Base-by-base conservation (phyloP, 805 yeast genomes). In the Nakazawaea wyomingensis region DNA sequence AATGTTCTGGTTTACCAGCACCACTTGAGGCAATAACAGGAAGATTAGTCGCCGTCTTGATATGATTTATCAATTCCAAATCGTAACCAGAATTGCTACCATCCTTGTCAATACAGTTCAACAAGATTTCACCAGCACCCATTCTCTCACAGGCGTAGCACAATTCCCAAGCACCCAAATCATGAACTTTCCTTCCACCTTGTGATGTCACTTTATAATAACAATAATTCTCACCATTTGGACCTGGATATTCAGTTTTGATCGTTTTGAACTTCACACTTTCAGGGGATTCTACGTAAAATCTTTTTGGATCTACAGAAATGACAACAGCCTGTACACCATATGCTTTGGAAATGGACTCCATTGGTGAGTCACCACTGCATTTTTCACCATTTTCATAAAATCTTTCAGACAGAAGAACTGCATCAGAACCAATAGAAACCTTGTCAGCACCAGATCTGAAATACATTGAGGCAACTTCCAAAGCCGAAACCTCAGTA, bases 21-120 rank as follows among this genome's bases (percentile, higher is more conserved):
- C 99, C 99, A 48, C 95, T 83, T 5, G 97, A 89, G 0, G 99
- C 98, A 61, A 93, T 93, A 2, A 93, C 97, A 0, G 99, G 99
- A 37, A 95, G 84, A 1, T 69, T 66, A 5, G 88, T 95, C 0
- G 85, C 80, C 2, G 68, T 54, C 54, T 93, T 93, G 46, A 88
- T 80, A 54, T 84, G 91, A 18, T 76, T 66, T 35, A 93, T 78
- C 39, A 93, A 71, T 59, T 93, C 98, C 44, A 88, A 69, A 55
- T 93, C 97, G 56, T 78, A 93, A 0, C 99, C 99, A 18, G 90
- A 81, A 59, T 93, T 95, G 9, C 96, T 78, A 9, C 99, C 99
- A 61, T 93, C 99, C 64, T 87, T 88, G 62, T 93, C 99, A 48
- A 93, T 93, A 59, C 98, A 91, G 62, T 93, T 93, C 49, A 93